Evolutionary conservation across 129 eudicot species (phyloP).

Genomic region (Lonicera japonica): DNA sequence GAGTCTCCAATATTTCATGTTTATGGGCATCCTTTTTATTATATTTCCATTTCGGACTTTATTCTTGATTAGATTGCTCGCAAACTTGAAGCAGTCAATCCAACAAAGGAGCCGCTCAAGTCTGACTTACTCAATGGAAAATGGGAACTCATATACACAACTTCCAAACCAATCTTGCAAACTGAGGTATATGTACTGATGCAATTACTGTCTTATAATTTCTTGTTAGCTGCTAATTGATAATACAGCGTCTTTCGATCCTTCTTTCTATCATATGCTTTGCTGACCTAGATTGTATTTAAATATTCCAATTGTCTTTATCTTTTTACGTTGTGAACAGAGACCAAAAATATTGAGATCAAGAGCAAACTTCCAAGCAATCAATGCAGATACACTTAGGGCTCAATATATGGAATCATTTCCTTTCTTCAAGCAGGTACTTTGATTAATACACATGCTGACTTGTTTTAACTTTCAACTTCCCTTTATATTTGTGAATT

Average conservation of each 20-base stretch:
- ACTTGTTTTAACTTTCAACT: not conserved
- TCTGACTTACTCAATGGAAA: constrained; percentile 68
- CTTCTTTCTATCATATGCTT: too few species aligned
- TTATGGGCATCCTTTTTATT: not conserved
- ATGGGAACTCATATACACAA: constrained; percentile 91
- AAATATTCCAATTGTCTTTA: too few species aligned
- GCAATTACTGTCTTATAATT: too few species aligned
- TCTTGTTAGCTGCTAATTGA: too few species aligned
- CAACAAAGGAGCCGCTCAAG: constrained; percentile 72
- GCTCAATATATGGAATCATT: constrained; percentile 89
- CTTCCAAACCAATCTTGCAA: constrained; percentile 77
- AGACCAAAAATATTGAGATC: constrained; percentile 78
- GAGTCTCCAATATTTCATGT: not conserved
- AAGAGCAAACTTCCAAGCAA: constrained; percentile 69
- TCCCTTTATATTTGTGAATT: not conserved
- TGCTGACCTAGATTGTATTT: too few species aligned
- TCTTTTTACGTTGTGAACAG: constrained; percentile 36
- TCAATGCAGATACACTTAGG: constrained; percentile 71
- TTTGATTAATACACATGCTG: not conserved
- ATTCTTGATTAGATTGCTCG: constrained; percentile 55
- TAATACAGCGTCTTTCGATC: too few species aligned
- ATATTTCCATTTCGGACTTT: not conserved
- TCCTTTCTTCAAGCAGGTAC: constrained; percentile 90
- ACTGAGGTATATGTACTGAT: constrained; percentile 34
- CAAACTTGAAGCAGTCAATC: constrained; percentile 68